Percentiles rank a stretch among this genome's conserved stretches.
These are phyloP conservation scores for Neonectria sp. DNA, from an alignment of 2,329 filamentous ascomycete species.

Conservation along the genomic window DNA sequence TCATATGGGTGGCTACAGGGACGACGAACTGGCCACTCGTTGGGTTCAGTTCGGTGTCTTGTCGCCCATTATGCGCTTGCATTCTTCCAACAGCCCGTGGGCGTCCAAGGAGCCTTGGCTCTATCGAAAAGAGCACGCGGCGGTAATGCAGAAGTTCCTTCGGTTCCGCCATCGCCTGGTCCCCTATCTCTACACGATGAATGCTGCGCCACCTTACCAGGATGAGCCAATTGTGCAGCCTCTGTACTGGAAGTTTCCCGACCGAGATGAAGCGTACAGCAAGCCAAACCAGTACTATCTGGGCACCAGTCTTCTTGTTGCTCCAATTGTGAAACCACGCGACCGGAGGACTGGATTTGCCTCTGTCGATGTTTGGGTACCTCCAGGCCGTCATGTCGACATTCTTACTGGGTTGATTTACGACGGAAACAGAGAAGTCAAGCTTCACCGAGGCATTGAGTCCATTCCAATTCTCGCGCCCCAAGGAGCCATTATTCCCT, in stretches of 20 bases:
- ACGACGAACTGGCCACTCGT: conserved; percentile 71
- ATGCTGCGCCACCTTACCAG: conserved; percentile 59
- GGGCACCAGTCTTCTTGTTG: conserved; percentile 69
- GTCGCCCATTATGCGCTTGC: conserved; percentile 73
- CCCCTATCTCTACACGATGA: conserved; percentile 74
- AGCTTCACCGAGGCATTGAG: conserved; percentile 64
- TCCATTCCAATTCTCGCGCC: conserved; percentile 67
- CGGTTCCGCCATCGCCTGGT: conserved; percentile 71
- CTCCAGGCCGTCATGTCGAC: conserved; percentile 68
- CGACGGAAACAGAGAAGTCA: conserved; percentile 68
- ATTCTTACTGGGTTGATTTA: conserved; percentile 72
- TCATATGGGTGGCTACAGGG: conserved; percentile 68
- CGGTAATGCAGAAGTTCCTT: conserved; percentile 65
- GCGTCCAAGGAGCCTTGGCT: conserved; percentile 75
- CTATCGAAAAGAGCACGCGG: conserved; percentile 62
- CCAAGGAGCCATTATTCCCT: conserved; percentile 71
- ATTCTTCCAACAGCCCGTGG: conserved; percentile 72
- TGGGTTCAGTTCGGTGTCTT: conserved; percentile 76
- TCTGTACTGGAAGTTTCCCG: conserved; percentile 74
- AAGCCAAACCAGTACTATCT: conserved; percentile 73
- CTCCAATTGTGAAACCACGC: conserved; percentile 68
- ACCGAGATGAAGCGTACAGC: conserved; percentile 67
- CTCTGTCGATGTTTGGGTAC: conserved; percentile 69
- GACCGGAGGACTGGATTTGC: conserved; percentile 63
- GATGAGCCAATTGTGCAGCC: conserved; percentile 71